phyloP scores from a whole-genome alignment of 2,329 filamentous ascomycete genomes.

The Parastagonospora avenae region DNA sequence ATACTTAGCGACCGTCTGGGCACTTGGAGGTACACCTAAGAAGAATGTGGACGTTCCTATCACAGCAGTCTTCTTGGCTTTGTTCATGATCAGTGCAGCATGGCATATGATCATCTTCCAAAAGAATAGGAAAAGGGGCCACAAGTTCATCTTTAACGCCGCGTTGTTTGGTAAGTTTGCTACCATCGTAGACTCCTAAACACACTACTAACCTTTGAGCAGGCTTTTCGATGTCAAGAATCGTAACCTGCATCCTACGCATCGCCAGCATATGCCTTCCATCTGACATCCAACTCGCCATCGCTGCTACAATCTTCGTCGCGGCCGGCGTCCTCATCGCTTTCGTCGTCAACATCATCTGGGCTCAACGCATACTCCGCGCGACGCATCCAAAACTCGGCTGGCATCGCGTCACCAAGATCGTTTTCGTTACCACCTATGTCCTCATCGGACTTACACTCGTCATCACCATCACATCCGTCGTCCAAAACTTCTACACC shows the following conservation, averaged over 20 bases:
- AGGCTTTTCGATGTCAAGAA: constrained; percentile 53
- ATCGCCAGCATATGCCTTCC: constrained; percentile 36
- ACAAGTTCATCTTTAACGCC: constrained; percentile 49
- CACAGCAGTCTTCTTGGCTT: constrained; percentile 45
- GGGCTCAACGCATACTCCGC: constrained; percentile 75
- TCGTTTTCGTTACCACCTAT: constrained; percentile 63
- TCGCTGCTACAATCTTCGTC: constrained; percentile 70
- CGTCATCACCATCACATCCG: constrained; percentile 67
- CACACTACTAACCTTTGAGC: background rate
- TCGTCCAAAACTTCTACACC: constrained; percentile 71
- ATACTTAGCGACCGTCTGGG: constrained; percentile 31
- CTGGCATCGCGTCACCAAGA: constrained; percentile 62
- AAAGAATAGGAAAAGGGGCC: constrained; percentile 39
- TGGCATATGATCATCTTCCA: constrained; percentile 50
- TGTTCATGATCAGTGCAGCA: constrained; percentile 45
- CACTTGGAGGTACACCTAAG: constrained; percentile 43
- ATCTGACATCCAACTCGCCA: constrained; percentile 53
- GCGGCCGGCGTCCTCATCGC: constrained; percentile 74
- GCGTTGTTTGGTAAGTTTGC: constrained; percentile 42
- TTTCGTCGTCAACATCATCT: constrained; percentile 76
- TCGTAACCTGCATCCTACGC: constrained; percentile 44
- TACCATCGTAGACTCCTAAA: background rate
- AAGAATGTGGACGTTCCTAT: constrained; percentile 47
- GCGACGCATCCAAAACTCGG: constrained; percentile 72
- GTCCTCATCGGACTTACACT: constrained; percentile 63